Evolutionary conservation across 768 basidiomycete genomes (phyloP).

Genomic region (Phylloporus sp.): DNA sequence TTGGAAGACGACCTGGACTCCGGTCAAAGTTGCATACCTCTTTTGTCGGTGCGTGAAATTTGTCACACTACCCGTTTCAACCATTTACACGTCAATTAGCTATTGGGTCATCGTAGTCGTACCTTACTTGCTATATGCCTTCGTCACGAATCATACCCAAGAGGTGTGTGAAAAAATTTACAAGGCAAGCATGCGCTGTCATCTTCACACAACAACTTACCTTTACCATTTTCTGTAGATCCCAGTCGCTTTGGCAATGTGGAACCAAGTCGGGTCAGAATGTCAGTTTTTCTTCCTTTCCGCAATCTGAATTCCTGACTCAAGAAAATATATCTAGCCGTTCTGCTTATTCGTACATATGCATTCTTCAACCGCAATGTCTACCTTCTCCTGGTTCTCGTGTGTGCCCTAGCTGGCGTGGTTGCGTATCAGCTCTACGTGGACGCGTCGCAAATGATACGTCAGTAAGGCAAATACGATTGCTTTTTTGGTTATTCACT

Average conservation of each 20-base stretch:
- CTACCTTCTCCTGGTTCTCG: slow-evolving; percentile 59
- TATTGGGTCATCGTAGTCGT: slow-evolving; percentile 83
- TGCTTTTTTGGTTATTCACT: slow-evolving; percentile 9
- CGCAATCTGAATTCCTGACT: slow-evolving; percentile 1
- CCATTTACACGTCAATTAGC: slow-evolving; percentile 33
- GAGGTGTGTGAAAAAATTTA: slow-evolving; percentile 68
- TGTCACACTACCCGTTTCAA: slow-evolving; percentile 4
- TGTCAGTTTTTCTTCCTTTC: slow-evolving; percentile 37
- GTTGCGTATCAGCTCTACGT: slow-evolving; percentile 82
- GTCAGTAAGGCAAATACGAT: slow-evolving; percentile 37
- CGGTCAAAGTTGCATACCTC: slow-evolving; percentile 78
- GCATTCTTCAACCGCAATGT: slow-evolving; percentile 81
- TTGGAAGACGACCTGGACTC: slow-evolving; percentile 82
- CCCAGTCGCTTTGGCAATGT: slow-evolving; percentile 78
- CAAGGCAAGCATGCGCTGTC: slow-evolving; percentile 41
- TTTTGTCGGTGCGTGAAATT: slow-evolving; percentile 67
- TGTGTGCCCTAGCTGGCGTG: slow-evolving; percentile 66
- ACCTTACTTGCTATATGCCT: slow-evolving; percentile 74
- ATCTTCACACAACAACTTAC: not conserved
- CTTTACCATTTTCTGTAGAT: slow-evolving; percentile 41
- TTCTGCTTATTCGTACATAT: slow-evolving; percentile 79
- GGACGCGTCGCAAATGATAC: slow-evolving; percentile 71
- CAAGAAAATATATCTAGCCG: slow-evolving; percentile 40
- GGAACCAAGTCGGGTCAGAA: slow-evolving; percentile 84
- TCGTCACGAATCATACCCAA: slow-evolving; percentile 62